phyloP scores from a whole-genome alignment of 2,329 filamentous ascomycete genomes.

The Pseudogymnoascus sp. region DNA sequence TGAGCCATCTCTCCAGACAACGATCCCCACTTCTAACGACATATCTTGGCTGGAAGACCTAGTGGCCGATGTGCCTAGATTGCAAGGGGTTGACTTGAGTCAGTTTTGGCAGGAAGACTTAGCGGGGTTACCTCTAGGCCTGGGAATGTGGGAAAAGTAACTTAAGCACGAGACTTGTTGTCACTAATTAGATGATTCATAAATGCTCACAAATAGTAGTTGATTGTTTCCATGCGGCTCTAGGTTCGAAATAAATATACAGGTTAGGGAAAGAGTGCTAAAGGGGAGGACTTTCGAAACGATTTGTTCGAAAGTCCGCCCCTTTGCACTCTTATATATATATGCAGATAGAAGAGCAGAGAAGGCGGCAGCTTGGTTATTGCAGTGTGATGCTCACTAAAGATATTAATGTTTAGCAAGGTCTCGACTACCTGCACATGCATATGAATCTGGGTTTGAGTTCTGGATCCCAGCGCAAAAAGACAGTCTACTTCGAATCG shows the following conservation, averaged over 20 bases:
- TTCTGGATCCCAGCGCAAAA: no score
- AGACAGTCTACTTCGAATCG: no score
- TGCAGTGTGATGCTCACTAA: neutral
- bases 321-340: neutral
- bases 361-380: neutral
- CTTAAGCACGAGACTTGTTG: neutral
- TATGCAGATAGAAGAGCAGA: neutral
- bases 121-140: neutral
- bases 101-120: slow-evolving; percentile 5
- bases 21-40: slow-evolving; percentile 26
- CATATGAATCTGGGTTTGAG: neutral
- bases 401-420: neutral
- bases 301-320: neutral
- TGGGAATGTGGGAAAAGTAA: neutral
- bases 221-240: neutral
- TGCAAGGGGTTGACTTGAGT: slow-evolving; percentile 25
- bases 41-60: slow-evolving; percentile 36
- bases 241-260: neutral
- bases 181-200: neutral
- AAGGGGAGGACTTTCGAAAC: neutral
- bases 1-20: slow-evolving; percentile 7
- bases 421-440: neutral
- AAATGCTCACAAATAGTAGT: neutral
- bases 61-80: slow-evolving; percentile 31
- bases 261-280: neutral